Percentiles rank a stretch among this genome's conserved stretches.
These are phyloP conservation scores for Reticulascus tulasneorum DNA, from an alignment of 2,329 filamentous ascomycete genomes.

Conservation along the genomic window DNA sequence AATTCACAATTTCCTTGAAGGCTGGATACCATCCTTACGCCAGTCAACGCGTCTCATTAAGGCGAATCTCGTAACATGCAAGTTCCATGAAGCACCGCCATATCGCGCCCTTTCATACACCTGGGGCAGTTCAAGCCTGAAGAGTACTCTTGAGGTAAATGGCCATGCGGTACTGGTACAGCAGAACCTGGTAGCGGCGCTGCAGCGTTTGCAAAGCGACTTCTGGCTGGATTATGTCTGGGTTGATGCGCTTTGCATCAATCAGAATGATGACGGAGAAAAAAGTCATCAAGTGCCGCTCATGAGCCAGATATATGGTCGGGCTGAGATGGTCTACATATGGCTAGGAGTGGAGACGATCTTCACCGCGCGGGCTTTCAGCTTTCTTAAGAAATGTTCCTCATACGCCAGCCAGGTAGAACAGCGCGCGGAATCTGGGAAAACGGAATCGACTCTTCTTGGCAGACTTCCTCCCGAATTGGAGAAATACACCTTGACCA, in stretches of 20 bases:
- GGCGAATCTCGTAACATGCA: constrained; percentile 7
- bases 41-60: no score
- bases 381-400: no score
- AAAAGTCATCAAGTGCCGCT: constrained; percentile 4
- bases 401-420: no score
- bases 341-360: constrained; percentile 3
- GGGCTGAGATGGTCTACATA: constrained; percentile 3
- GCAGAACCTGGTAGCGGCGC: not conserved
- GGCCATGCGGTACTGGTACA: not conserved
- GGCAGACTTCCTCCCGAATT: no score
- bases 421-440: no score
- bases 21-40: no score
- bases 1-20: no score
- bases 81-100: constrained; percentile 7
- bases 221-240: constrained; percentile 9
- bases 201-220: not conserved
- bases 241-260: constrained; percentile 14
- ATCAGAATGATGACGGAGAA: constrained; percentile 2
- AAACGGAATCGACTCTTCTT: no score
- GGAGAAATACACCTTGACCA: no score
- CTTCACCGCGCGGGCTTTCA: no score
- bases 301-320: constrained; percentile 8
- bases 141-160: not conserved
- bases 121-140: constrained; percentile 7
- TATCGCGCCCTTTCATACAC: constrained; percentile 18